Evolutionary conservation across 1,139 yeast species (phyloP), one percentile per base, ranked within the genome.

Genomic region (Hansenula lynferdii): DNA sequence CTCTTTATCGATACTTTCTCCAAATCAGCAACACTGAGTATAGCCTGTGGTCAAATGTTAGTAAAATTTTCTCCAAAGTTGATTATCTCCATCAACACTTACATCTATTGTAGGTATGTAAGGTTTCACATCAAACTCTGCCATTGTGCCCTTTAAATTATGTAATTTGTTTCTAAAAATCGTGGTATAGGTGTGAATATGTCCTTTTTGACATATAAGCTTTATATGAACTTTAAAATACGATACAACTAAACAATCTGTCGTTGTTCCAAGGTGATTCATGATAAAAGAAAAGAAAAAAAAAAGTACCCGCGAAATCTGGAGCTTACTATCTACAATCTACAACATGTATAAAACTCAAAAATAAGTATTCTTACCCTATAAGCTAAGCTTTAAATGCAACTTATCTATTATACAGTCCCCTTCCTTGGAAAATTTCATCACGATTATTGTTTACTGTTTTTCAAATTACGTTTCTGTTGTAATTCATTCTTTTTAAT

Each of bases 401-500:
- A 19, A 20, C 5, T 23, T 23, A 14, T 31, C 16, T 31, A 23
- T 22, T 16, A n/a, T n/a, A n/a, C n/a, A n/a, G n/a, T n/a, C n/a
- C n/a, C n/a, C n/a, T n/a, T n/a, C n/a, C n/a, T n/a, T n/a, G n/a
- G n/a, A 23, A 17, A 8, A 5, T 15, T 10, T 6, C 17, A 8
- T 9, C 8, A 12, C 2, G 17, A 23, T 6, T 4, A 9, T 30
- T 25, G 37, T 17, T 28, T 35, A 28, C 28, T 35, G 51, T 70
- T 69, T 57, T 72, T 70, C 60, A 79, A 62, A 62, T 90, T 90
- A 58, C 86, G 80, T 70, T 86, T 87, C 53, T 87, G 96, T 61
- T 87, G 96, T 47, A 80, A 66, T 60, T 78, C 81, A 61, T 90
- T 89, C 75, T 84, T 89, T 74, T 86, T 87, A 38, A 90, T 74